Conservation (phyloP, 768 basidiomycete genomes). For the Hygrocybe coccinea region DNA sequence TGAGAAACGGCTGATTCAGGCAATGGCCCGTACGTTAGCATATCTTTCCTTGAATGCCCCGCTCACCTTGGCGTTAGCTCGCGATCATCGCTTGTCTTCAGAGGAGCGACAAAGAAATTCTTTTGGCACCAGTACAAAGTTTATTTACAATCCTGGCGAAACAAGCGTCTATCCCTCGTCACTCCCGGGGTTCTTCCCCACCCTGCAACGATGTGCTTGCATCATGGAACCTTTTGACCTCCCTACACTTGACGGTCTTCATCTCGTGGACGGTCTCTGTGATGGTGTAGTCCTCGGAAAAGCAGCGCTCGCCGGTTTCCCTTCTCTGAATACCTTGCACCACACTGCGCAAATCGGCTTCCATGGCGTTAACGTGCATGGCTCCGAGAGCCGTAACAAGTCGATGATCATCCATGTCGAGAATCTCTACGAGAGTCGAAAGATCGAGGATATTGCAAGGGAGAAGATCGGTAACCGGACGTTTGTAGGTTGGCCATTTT, state of each 20-base stretch:
- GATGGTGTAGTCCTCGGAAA: slow-evolving; percentile 85
- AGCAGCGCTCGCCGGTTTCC: slow-evolving; percentile 90
- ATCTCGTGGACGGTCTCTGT: slow-evolving; percentile 80
- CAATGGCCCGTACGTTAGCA: slow-evolving; percentile 68
- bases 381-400: slow-evolving; percentile 84
- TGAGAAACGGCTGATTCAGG: slow-evolving; percentile 64
- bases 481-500: slow-evolving; percentile 90
- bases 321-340: slow-evolving; percentile 86
- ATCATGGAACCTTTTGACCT: slow-evolving; percentile 79
- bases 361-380: slow-evolving; percentile 93
- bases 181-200: slow-evolving; percentile 90
- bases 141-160: slow-evolving; percentile 61
- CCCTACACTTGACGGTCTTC: slow-evolving; percentile 80
- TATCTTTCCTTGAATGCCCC: background rate
- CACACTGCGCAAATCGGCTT: slow-evolving; percentile 69
- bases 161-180: slow-evolving; percentile 83
- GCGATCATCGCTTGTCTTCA: slow-evolving; percentile 67
- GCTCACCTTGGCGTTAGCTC: slow-evolving; percentile 40
- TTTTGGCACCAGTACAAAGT: slow-evolving; percentile 76
- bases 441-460: slow-evolving; percentile 67
- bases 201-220: slow-evolving; percentile 75
- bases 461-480: slow-evolving; percentile 71
- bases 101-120: slow-evolving; percentile 76
- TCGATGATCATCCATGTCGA: slow-evolving; percentile 87
- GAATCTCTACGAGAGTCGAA: slow-evolving; percentile 63